Base-by-base conservation (phyloP, 1,139 yeast species). In the Schizosaccharomyces versatilis region DNA sequence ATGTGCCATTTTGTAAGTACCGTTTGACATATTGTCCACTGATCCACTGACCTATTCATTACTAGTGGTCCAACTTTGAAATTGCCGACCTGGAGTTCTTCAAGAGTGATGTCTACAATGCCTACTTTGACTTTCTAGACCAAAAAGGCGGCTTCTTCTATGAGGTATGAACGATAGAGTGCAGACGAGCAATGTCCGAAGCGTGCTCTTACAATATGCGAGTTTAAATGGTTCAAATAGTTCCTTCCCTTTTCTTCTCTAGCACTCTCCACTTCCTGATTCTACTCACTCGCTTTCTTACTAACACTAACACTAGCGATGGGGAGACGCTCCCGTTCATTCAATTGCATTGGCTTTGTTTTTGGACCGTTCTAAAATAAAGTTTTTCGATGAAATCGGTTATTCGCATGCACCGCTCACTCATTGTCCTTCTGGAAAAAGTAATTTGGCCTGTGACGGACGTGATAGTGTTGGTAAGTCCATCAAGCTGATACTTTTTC, bases 251-350 rank as follows among this genome's bases (percentile, higher is more conserved):
- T 24, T 24, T 5, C 32, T 24, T 24, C 32, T 24, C 5, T 24
- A 24, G 5, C 32, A 3, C 32, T 24, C 32, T 24, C 32, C 5
- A 24, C 5, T 24, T 5, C 5, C 5, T 5, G 5, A 24, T 24
- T 24, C 32, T 5, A 3, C 5, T 5, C 32, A 17, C 14, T 17
- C 24, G 1, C 36, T 19, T 10, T 10, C 14, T 44, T 9, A n/a
- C 49, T 15, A 42, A 44, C 19, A 9, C 3, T 9, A n/a, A n/a
- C 12, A 10, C 19, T 44, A 84, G 69, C 75, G 94, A 66, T 84
- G 94, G 94, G 94, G 94, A 59, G 95, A 84, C 68, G 94, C 94
- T 9, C 94, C 95, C 42, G 80, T 84, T 44, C 95, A 84, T 65
- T 81, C 94, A 12, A 78, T 84, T 63, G 94, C 90, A 12, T 94